Percentiles rank a stretch among this genome's conserved stretches.
Evolutionary conservation across 2,329 filamentous ascomycete species (phyloP).

Genomic region (Colletotrichum magnum): DNA sequence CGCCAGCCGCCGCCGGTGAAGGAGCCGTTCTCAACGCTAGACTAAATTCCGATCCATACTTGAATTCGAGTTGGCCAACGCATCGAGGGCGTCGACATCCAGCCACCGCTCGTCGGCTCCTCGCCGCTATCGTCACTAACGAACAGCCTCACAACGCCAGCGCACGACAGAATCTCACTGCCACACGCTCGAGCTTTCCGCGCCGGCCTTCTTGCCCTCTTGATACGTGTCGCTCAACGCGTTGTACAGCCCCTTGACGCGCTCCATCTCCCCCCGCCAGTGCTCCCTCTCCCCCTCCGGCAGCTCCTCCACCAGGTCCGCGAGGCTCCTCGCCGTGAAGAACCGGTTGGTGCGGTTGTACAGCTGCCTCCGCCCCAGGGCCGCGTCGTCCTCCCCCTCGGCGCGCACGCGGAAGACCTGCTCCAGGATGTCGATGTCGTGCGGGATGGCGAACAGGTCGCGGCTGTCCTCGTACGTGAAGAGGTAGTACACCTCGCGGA

Average conservation of each 20-base stretch:
- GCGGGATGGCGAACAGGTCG: constrained; percentile 68
- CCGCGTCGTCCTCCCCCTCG: constrained; percentile 53
- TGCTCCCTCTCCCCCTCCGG: constrained; percentile 50
- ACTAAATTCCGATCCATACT: not conserved
- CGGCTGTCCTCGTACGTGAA: constrained; percentile 73
- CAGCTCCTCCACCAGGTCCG: constrained; percentile 56
- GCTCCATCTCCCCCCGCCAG: constrained; percentile 57
- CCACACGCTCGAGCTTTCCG: constrained; percentile 63
- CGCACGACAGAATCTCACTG: constrained; percentile 49
- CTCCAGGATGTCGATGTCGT: constrained; percentile 71
- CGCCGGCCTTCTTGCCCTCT: constrained; percentile 58
- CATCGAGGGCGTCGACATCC: constrained; percentile 24
- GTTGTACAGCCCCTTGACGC: constrained; percentile 65
- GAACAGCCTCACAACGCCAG: not conserved
- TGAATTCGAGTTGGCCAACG: not conserved
- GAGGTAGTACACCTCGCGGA: constrained; percentile 69
- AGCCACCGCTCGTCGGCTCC: constrained; percentile 10
- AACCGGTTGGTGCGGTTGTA: constrained; percentile 72
- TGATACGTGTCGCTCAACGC: constrained; percentile 64
- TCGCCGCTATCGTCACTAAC: not conserved
- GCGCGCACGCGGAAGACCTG: constrained; percentile 66
- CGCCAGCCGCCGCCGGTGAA: constrained; percentile 5
- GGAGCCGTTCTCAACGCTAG: not conserved
- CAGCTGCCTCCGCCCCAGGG: constrained; percentile 56
- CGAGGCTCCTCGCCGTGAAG: constrained; percentile 61